These are phyloP conservation scores for Oryza coarctata DNA, from an alignment of 176 grass and related monocot genomes.

Conservation along the genomic window DNA sequence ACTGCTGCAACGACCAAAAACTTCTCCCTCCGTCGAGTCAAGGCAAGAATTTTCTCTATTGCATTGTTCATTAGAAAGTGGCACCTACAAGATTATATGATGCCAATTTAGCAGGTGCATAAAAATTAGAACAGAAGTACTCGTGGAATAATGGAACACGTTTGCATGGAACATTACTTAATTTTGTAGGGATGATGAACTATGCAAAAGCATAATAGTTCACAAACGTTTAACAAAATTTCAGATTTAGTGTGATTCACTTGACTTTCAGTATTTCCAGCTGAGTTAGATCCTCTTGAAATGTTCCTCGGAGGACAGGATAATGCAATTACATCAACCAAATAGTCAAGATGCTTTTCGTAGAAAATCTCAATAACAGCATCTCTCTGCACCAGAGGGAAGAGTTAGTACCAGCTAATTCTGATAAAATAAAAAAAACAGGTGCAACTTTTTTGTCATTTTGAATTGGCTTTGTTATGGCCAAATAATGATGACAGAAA, in stretches of 20 bases:
- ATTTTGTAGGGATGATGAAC: constrained; percentile 95
- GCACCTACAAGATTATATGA: constrained; percentile 62
- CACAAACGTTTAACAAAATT: constrained; percentile 95
- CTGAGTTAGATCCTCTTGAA: constrained; percentile 42
- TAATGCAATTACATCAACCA: constrained; percentile 95
- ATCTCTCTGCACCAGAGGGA: constrained; percentile 68
- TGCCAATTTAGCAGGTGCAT: constrained; percentile 36
- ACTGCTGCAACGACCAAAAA: constrained; percentile 90
- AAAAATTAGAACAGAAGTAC: constrained; percentile 24
- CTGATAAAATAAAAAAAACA: constrained; percentile 21
- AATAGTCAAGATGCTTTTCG: constrained; percentile 87
- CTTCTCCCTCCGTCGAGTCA: constrained; percentile 80
- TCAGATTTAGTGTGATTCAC: constrained; percentile 60
- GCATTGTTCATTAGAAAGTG: constrained; percentile 92
- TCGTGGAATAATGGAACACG: constrained; percentile 22
- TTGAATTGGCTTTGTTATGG: constrained; percentile 6
- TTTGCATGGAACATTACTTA: constrained; percentile 62
- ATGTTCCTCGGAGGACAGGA: constrained; percentile 55
- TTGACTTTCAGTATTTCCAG: constrained; percentile 38
- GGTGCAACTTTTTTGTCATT: constrained; percentile 8
- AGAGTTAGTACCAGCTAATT: constrained; percentile 34
- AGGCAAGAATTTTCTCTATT: constrained; percentile 85
- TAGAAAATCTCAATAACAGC: constrained; percentile 95
- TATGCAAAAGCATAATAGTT: constrained; percentile 94
- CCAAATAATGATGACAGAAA: not conserved